Percentiles rank a stretch among this genome's conserved stretches.
These are phyloP conservation scores for Dryas drummondii DNA, from an alignment of 306 rosid species.

Conservation along the genomic window DNA sequence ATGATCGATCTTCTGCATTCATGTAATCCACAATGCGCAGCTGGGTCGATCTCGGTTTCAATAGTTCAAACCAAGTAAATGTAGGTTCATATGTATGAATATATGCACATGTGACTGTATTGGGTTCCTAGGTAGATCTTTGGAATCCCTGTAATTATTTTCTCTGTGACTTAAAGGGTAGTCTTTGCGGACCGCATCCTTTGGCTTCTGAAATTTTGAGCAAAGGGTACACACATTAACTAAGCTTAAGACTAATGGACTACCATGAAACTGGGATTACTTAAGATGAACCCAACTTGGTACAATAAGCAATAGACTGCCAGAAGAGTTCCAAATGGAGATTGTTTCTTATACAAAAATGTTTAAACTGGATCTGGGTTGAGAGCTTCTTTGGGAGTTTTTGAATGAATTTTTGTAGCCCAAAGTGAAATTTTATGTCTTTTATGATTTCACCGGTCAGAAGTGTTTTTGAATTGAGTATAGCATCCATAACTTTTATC, in stretches of 20 bases:
- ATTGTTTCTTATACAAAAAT: neutral
- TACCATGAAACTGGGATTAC: neutral
- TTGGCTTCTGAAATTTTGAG: slow-evolving; percentile 18
- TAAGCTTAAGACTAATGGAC: slow-evolving; percentile 9
- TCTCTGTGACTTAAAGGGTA: neutral
- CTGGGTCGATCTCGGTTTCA: slow-evolving; percentile 22
- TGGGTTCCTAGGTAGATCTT: slow-evolving; percentile 5
- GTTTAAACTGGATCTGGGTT: neutral
- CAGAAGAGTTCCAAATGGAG: neutral
- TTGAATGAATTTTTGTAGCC: slow-evolving; percentile 4
- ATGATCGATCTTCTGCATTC: slow-evolving; percentile 23
- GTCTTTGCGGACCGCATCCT: neutral
- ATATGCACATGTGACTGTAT: neutral
- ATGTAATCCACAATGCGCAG: slow-evolving; percentile 17
- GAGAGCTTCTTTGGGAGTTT: slow-evolving; percentile 3
- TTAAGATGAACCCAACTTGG: neutral
- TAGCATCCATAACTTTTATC: slow-evolving; percentile 3
- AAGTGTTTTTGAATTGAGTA: slow-evolving; percentile 13
- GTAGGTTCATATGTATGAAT: neutral
- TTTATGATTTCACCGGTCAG: slow-evolving; percentile 5
- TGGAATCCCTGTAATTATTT: neutral
- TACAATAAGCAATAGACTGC: neutral
- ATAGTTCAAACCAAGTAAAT: slow-evolving; percentile 1
- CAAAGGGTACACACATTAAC: neutral
- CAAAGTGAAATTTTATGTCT: neutral